Evolutionary conservation across 306 rosid species (phyloP), one percentile per base, ranked within the genome.

Genomic region (Castanea sativa): DNA sequence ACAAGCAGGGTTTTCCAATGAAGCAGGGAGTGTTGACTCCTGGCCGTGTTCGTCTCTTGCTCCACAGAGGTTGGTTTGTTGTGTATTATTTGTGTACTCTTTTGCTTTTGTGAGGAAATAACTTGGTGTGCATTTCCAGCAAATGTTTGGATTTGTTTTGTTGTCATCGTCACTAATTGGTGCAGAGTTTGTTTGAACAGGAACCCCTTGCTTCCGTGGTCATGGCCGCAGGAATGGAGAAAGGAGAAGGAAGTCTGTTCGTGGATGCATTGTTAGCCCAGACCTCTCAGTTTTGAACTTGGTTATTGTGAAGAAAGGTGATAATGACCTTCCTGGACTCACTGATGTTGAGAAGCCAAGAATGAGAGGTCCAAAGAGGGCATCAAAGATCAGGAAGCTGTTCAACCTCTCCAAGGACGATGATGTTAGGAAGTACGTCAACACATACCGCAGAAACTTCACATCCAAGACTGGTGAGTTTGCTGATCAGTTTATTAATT

Each of bases 311-410:
- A 87, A 84, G 85, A 87, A 82, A 55, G 88, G 90, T 15, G 83
- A 84, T 53, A 76, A 63, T 70, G 88, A 87, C 58, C 90, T 87
- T 25, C 86, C 88, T 58, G 88, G 88, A 16, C n/a, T 87, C 20
- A 87, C 88, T 16, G 88, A 87, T 68, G 45, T 56, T 21, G 88
- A 87, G 72, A 87, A 87, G 81, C 90, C 90, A 11, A 84, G 86
- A 65, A 87, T 87, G 90, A 82, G 90, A 65, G 90, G 90, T 51
- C 90, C 90, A 13, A 87, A 84, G 82, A 82, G 84, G 83, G 90
- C 90, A 8, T 87, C 90, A 20, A 87, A 87, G 85, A 84, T 84
- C 73, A 56, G 90, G 57, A 87, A 87, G 79, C 76, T 84, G 43
- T 87, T 87, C 69, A 84, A 77, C 63, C 86, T 87, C 13, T 73